phyloP scores from a whole-genome alignment of 2,329 filamentous ascomycete genomes.

The Alternaria ventricosa region DNA sequence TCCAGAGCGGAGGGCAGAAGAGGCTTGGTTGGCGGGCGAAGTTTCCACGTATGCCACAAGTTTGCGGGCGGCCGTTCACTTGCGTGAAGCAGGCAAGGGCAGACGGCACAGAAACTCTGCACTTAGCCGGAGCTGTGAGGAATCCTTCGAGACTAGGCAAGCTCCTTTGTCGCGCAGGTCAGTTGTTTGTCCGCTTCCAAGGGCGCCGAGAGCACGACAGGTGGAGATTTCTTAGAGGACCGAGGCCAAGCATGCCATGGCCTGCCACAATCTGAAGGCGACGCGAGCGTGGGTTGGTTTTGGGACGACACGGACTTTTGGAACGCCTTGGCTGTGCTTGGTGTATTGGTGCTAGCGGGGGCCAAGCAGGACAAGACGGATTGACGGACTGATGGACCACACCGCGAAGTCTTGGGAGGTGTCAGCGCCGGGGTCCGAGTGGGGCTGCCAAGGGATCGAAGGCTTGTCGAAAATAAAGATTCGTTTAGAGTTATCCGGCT shows the following conservation, averaged over 20 bases:
- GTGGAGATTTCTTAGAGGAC: constrained; percentile 23
- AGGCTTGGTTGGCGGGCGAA: constrained; percentile 10
- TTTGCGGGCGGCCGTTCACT: constrained; percentile 6
- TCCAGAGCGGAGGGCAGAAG: constrained; percentile 22
- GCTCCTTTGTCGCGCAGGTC: background rate
- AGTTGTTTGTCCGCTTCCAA: constrained; percentile 1
- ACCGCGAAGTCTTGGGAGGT: constrained; percentile 31
- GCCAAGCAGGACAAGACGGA: constrained; percentile 39
- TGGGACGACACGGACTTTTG: constrained; percentile 18
- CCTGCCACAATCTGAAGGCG: constrained; percentile 5
- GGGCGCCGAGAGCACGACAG: constrained; percentile 8
- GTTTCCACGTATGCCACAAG: constrained; percentile 24
- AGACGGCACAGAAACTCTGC: background rate
- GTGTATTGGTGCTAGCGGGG: constrained; percentile 16
- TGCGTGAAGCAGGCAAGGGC: background rate
- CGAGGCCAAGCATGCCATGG: constrained; percentile 26
- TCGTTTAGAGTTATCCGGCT: constrained; percentile 42
- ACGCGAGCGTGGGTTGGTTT: constrained; percentile 7
- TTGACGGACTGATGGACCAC: constrained; percentile 22
- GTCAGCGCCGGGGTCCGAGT: constrained; percentile 30
- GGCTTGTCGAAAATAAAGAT: constrained; percentile 46
- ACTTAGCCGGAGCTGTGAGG: background rate
- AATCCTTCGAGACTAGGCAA: background rate
- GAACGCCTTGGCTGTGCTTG: constrained; percentile 30
- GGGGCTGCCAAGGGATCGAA: constrained; percentile 38